Conservation (phyloP, 768 basidiomycete genomes). For the Amanita thiersii region DNA sequence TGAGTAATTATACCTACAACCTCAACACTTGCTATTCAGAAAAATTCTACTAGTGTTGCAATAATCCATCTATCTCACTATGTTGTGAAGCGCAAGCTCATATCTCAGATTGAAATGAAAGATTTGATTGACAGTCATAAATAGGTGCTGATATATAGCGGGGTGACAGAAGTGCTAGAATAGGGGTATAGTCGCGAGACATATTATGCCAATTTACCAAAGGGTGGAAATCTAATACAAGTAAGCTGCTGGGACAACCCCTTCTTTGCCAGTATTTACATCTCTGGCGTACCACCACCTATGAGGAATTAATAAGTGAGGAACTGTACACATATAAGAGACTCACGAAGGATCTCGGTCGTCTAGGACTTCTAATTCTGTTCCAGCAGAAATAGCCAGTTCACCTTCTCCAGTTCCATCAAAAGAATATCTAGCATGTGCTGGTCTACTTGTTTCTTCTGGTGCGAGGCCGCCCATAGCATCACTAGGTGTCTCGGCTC, state of each 20-base stretch:
- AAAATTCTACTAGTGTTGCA: constrained; percentile 20
- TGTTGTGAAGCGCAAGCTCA: constrained; percentile 1
- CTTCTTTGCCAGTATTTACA: constrained; percentile 69
- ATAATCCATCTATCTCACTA: constrained; percentile 11
- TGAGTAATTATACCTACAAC: constrained; percentile 26
- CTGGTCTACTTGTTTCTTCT: constrained; percentile 66
- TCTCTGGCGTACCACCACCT: constrained; percentile 97
- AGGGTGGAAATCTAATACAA: constrained; percentile 55
- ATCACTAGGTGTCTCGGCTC: constrained; percentile 78
- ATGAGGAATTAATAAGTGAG: constrained; percentile 8
- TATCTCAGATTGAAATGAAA: constrained; percentile 11
- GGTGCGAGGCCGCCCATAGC: constrained; percentile 53
- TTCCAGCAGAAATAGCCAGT: constrained; percentile 57
- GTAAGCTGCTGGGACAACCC: constrained; percentile 89
- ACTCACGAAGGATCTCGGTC: constrained; percentile 75
- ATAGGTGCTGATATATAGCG: not conserved
- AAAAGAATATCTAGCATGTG: constrained; percentile 78
- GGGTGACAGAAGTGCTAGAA: constrained; percentile 1
- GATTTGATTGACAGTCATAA: constrained; percentile 12
- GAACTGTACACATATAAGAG: not conserved
- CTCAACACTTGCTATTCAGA: not conserved
- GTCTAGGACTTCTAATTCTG: constrained; percentile 70
- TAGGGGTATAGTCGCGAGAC: constrained; percentile 11
- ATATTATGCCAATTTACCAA: constrained; percentile 22
- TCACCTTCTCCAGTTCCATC: constrained; percentile 77